Evolutionary conservation across 169 alveolate species (phyloP).

Genomic region (Plasmodium reichenowi): DNA sequence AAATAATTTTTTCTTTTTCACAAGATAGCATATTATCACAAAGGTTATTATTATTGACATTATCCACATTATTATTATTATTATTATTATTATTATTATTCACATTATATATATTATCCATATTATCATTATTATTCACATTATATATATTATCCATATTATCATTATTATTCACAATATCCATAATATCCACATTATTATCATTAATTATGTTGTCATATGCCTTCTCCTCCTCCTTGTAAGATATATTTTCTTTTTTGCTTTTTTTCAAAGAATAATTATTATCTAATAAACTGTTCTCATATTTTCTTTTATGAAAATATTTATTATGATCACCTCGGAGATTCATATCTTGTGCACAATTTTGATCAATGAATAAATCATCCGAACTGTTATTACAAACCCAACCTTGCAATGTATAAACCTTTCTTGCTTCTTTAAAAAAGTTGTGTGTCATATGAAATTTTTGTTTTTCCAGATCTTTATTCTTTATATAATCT

Average conservation of each 20-base stretch:
- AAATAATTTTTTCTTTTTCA: conserved; percentile 23
- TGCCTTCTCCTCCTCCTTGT: no score
- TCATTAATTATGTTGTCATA: no score
- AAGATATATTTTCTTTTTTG: no score
- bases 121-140: not conserved
- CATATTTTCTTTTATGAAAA: conserved; percentile 5
- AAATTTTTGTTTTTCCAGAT: not conserved
- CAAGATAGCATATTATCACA: not conserved
- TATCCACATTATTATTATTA: not conserved
- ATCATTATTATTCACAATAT: no score
- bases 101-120: not conserved
- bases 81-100: not conserved
- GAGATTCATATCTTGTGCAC: not conserved
- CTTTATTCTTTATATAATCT: conserved; percentile 16
- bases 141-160: no score
- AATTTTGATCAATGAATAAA: no score
- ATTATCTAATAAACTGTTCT: not conserved
- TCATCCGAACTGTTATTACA: no score
- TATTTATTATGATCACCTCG: not conserved
- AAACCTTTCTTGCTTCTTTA: not conserved
- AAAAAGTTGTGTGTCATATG: not conserved
- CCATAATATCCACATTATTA: not conserved
- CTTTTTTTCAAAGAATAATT: not conserved
- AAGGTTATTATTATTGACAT: not conserved
- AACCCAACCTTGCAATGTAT: not conserved